Conservation (phyloP, 179 eudicot species). For the Silene noctiflora region DNA sequence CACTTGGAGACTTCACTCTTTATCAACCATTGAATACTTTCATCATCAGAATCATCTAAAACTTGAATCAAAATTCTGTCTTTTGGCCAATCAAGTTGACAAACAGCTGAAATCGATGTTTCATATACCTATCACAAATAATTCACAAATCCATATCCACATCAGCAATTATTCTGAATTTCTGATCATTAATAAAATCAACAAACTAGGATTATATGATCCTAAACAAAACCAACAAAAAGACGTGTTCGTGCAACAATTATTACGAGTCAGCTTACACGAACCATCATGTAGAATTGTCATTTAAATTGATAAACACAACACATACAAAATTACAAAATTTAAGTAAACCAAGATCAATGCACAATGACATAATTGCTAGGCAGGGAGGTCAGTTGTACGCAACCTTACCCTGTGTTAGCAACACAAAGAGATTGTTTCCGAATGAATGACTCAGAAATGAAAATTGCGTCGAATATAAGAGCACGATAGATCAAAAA, state of each 20-base stretch:
- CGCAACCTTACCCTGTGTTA: no score
- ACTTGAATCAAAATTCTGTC: constrained; percentile 55
- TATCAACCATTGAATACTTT: constrained; percentile 51
- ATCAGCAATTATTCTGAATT: constrained; percentile 7
- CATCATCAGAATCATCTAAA: constrained; percentile 64
- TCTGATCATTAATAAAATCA: not conserved
- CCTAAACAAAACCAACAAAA: not conserved
- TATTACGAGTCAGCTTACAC: not conserved
- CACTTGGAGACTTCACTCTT: constrained; percentile 58
- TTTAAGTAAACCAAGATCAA: no score
- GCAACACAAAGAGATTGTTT: no score
- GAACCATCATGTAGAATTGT: not conserved
- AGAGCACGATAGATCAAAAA: not conserved
- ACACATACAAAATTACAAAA: no score
- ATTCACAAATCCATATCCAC: not conserved
- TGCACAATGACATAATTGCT: no score
- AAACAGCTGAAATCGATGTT: constrained; percentile 65
- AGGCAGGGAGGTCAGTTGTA: no score
- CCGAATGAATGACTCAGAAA: no score
- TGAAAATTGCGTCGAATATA: not conserved
- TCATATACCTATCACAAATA: constrained; percentile 50
- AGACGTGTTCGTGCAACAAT: no score
- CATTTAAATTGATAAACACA: no score
- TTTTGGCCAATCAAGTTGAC: constrained; percentile 72
- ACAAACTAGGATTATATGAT: not conserved